These are phyloP conservation scores for Rhodotorula sp. DNA, from an alignment of 1,284 basidiomycete genomes.

Conservation along the genomic window DNA sequence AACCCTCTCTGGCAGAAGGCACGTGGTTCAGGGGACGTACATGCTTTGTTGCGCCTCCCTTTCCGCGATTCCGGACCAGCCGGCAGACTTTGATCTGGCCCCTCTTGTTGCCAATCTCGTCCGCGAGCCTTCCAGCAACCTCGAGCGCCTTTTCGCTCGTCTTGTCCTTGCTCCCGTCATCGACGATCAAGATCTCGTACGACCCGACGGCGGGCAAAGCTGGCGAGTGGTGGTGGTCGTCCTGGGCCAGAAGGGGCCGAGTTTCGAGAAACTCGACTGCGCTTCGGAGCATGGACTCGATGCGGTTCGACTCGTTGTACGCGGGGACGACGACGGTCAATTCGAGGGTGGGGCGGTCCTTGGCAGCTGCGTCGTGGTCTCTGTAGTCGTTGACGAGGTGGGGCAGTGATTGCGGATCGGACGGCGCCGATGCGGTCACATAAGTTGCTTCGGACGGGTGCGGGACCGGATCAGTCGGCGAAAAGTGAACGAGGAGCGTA, in stretches of 20 bases:
- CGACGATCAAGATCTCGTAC: conserved; percentile 80
- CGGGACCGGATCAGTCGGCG: conserved; percentile 9
- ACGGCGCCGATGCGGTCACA: conserved; percentile 10
- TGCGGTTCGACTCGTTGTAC: conserved; percentile 77
- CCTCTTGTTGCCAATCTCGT: conserved; percentile 50
- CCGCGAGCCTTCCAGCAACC: conserved; percentile 60
- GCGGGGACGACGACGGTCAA: conserved; percentile 83
- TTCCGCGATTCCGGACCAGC: conserved; percentile 78
- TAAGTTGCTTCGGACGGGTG: conserved; percentile 27
- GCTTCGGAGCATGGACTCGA: conserved; percentile 76
- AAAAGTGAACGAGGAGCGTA: conserved; percentile 26
- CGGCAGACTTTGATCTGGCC: conserved; percentile 66
- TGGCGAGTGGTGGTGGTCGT: not conserved
- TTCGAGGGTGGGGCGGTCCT: conserved; percentile 38
- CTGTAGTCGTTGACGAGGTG: conserved; percentile 47
- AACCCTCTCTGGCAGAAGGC: not conserved
- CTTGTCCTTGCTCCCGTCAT: conserved; percentile 79
- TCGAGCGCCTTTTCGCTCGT: conserved; percentile 67
- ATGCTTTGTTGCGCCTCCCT: conserved; percentile 87
- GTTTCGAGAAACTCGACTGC: conserved; percentile 58
- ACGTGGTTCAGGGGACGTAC: conserved; percentile 48
- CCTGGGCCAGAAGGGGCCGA: conserved; percentile 51
- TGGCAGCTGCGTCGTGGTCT: conserved; percentile 6
- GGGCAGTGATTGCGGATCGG: conserved; percentile 13
- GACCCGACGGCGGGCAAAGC: conserved; percentile 8